These are phyloP conservation scores for Penicillium sp. DNA, from an alignment of 2,329 filamentous ascomycete species.

Conservation along the genomic window DNA sequence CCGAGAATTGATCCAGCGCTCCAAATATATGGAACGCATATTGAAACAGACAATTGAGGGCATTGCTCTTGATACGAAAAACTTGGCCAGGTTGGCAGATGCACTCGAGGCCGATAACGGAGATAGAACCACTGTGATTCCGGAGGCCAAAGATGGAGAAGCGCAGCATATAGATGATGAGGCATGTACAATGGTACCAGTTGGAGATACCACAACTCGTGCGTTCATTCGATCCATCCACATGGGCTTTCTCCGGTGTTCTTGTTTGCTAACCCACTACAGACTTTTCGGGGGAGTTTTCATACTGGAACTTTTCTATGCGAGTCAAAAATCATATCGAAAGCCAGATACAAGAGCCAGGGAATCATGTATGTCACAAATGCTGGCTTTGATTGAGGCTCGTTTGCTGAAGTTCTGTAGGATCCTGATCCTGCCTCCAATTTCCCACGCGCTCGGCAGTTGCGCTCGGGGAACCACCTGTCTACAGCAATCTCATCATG, in stretches of 20 bases:
- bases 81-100: conserved; percentile 12
- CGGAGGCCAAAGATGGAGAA: conserved; percentile 13
- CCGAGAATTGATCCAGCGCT: conserved; percentile 15
- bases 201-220: conserved; percentile 16
- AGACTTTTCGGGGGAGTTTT: conserved; percentile 57
- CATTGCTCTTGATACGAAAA: conserved; percentile 15
- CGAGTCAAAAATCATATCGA: conserved; percentile 54
- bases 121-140: background rate
- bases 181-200: conserved; percentile 18
- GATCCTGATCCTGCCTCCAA: conserved; percentile 27
- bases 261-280: background rate
- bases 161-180: conserved; percentile 15
- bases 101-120: conserved; percentile 12
- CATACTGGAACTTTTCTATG: conserved; percentile 57
- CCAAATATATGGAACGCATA: conserved; percentile 20
- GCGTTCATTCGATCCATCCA: background rate
- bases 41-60: conserved; percentile 15
- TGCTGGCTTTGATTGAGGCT: background rate
- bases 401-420: conserved; percentile 30
- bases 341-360: conserved; percentile 29
- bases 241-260: background rate
- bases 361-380: conserved; percentile 1
- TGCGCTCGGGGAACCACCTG: conserved; percentile 45
- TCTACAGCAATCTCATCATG: conserved; percentile 42
- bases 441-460: conserved; percentile 51